phyloP scores from a whole-genome alignment of 257 asterid species.

The Scutellaria galericulata region DNA sequence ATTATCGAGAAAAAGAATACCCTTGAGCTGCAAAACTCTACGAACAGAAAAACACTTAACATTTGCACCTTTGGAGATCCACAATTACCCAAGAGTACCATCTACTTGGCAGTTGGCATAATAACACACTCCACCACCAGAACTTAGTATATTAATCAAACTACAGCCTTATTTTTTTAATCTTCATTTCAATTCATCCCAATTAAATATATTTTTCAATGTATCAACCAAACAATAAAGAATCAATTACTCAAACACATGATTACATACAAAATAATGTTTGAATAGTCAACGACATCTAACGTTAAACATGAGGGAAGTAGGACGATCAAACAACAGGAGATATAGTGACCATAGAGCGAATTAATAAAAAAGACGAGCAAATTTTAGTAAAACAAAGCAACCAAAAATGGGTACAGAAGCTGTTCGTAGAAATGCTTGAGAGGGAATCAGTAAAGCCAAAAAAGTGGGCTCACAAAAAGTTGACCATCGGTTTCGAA shows the following conservation, averaged over 20 bases:
- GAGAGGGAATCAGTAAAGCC: not conserved
- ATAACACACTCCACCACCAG: conserved; percentile 7
- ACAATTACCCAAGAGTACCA: not conserved
- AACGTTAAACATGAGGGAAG: not conserved
- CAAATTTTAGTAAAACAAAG: conserved; percentile 11
- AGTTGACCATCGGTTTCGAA: conserved; percentile 81
- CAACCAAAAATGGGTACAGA: conserved; percentile 23
- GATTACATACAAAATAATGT: not conserved
- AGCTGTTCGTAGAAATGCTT: conserved; percentile 37
- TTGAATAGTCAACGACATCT: not conserved
- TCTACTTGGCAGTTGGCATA: not conserved
- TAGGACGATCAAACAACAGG: conserved; percentile 18
- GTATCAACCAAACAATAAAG: conserved; percentile 10
- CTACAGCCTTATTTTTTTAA: not conserved
- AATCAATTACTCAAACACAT: not conserved
- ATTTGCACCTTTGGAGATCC: not conserved
- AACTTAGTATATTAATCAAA: not conserved
- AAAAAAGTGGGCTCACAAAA: conserved; percentile 50
- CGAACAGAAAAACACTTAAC: not conserved
- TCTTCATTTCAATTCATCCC: not conserved
- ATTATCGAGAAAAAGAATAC: not conserved
- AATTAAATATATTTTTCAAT: not conserved
- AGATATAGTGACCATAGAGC: not conserved
- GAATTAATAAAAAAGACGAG: conserved; percentile 16
- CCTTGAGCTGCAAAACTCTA: not conserved